phyloP scores from a whole-genome alignment of 352 stramenopile genomes.

The Pythium scleroteichum region DNA sequence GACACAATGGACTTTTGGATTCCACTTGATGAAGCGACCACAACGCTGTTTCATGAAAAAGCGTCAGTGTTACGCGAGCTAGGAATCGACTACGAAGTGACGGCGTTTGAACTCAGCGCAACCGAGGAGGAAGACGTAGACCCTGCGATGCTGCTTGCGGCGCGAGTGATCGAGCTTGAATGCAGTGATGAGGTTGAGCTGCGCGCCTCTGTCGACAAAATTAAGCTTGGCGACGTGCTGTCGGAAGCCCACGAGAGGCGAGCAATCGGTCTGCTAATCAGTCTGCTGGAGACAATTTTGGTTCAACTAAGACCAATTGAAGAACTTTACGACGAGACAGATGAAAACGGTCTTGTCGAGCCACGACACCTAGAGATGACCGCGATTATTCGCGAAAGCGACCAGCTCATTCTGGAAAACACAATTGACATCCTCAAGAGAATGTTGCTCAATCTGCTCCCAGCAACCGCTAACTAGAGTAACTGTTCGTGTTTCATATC shows the following conservation, averaged over 20 bases:
- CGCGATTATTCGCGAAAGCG: constrained; percentile 47
- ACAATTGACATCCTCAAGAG: constrained; percentile 68
- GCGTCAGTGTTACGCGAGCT: constrained; percentile 41
- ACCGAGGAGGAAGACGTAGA: constrained; percentile 49
- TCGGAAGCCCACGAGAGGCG: constrained; percentile 52
- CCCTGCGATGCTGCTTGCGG: constrained; percentile 59
- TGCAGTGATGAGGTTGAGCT: constrained; percentile 46
- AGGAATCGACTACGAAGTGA: constrained; percentile 59
- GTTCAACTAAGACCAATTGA: constrained; percentile 49
- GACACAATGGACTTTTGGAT: constrained; percentile 78
- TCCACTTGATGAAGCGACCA: constrained; percentile 55
- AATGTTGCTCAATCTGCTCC: constrained; percentile 21
- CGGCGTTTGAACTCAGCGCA: constrained; percentile 62
- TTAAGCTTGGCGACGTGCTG: constrained; percentile 59
- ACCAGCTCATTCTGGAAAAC: constrained; percentile 63
- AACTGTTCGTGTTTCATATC: too few species aligned
- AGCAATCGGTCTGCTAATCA: constrained; percentile 56
- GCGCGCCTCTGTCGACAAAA: constrained; percentile 34
- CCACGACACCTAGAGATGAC: constrained; percentile 60
- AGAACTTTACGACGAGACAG: constrained; percentile 17
- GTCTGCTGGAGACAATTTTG: constrained; percentile 62
- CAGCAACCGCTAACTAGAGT: too few species aligned
- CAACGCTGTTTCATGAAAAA: constrained; percentile 49
- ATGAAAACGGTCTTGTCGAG: constrained; percentile 12
- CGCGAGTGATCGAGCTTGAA: constrained; percentile 70